Conservation (phyloP, 2,329 filamentous ascomycete genomes). For the Colletotrichum tropicale region DNA sequence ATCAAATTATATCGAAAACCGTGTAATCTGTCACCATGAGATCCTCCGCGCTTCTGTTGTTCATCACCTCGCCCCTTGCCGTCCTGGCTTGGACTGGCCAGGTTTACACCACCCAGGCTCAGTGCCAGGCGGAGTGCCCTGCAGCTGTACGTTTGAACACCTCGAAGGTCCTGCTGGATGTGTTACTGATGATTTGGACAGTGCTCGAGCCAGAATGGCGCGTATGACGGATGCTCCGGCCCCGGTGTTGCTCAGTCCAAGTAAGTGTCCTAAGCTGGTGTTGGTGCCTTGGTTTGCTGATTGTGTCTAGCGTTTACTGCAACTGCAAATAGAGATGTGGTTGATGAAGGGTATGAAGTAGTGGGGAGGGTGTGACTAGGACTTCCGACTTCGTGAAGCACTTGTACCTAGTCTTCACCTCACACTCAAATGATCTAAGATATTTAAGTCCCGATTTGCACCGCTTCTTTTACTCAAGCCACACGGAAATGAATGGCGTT, state of each 20-base stretch:
- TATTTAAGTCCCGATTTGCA: background rate
- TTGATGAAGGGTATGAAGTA: background rate
- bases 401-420: background rate
- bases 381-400: background rate
- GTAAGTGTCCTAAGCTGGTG: background rate
- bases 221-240: background rate
- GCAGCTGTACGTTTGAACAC: background rate
- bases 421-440: background rate
- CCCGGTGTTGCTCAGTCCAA: background rate
- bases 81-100: background rate
- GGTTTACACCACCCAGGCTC: background rate
- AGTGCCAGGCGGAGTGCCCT: background rate
- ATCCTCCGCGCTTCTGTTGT: background rate
- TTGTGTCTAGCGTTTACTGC: background rate
- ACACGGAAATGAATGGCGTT: background rate
- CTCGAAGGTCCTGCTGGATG: rapidly evolving
- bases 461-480: rapidly evolving
- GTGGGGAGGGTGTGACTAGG: background rate
- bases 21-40: background rate
- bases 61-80: background rate
- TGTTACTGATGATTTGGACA: background rate
- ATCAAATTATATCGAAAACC: rapidly evolving
- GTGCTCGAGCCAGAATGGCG: background rate
- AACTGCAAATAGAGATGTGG: background rate
- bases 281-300: background rate